Conservation (phyloP, 2,329 filamentous ascomycete species). For the Colletotrichum scovillei region DNA sequence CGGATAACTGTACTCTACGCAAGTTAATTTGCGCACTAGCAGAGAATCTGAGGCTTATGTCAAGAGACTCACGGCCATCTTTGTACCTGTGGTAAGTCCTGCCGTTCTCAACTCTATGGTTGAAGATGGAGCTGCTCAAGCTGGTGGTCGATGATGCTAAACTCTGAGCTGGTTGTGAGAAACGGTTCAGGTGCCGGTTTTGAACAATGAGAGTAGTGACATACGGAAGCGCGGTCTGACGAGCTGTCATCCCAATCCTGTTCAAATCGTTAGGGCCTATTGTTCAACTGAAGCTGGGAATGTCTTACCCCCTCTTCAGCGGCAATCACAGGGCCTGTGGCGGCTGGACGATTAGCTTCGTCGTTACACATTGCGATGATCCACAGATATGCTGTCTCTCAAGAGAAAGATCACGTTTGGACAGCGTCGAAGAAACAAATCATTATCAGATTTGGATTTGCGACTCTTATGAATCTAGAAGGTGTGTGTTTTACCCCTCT, state of each 20-base stretch:
- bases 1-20: slow-evolving; percentile 29
- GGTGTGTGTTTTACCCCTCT: slow-evolving; percentile 8
- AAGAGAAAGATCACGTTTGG: no score
- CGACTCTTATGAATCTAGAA: background rate
- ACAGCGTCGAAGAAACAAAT: no score
- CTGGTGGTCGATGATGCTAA: slow-evolving; percentile 11
- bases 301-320: background rate
- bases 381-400: no score
- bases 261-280: background rate
- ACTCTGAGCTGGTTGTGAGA: background rate
- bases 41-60: background rate
- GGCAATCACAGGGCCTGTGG: background rate
- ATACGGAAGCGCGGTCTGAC: background rate
- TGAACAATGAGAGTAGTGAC: background rate
- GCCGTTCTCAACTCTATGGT: slow-evolving; percentile 50
- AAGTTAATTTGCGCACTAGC: background rate
- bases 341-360: background rate
- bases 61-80: slow-evolving; percentile 5
- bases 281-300: no score
- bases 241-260: background rate
- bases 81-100: slow-evolving; percentile 48
- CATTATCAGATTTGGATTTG: background rate
- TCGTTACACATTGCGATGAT: background rate
- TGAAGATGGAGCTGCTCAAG: slow-evolving; percentile 39
- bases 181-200: no score